A percentile compares a stretch with the other conserved stretches of the same genome.
Conservation (phyloP, 345 rosid genomes). For the Syzygium oleosum region DNA sequence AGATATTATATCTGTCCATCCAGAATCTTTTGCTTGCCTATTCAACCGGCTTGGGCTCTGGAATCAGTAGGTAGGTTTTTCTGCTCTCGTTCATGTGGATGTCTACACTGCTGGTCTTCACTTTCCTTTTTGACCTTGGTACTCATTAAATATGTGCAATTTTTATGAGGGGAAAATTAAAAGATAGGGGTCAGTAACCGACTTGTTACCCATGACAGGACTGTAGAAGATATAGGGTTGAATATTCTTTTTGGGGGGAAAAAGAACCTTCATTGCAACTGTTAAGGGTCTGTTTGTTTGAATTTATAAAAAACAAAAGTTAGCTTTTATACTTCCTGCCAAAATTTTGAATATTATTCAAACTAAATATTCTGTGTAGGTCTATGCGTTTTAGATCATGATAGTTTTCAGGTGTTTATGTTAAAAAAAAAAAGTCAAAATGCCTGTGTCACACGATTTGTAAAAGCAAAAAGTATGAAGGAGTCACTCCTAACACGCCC, state of each 20-base stretch:
- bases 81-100: not conserved
- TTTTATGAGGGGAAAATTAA: not conserved
- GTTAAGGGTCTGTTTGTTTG: not conserved
- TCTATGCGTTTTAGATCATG: not conserved
- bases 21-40: constrained; percentile 74
- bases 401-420: not conserved
- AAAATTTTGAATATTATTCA: not conserved
- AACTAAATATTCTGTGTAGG: not conserved
- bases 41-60: constrained; percentile 93
- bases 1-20: constrained; percentile 76
- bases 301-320: not conserved
- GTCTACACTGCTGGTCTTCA: not conserved
- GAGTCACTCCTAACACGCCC: not conserved
- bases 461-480: not conserved
- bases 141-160: not conserved
- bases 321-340: not conserved
- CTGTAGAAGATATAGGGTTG: not conserved
- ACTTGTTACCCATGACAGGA: not conserved
- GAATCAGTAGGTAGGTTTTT: constrained; percentile 58
- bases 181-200: not conserved
- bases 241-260: not conserved
- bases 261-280: not conserved
- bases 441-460: not conserved
- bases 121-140: not conserved
- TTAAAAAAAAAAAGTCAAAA: not conserved